phyloP scores from a whole-genome alignment of 2,329 filamentous ascomycete species.

The Aciculosporium take region DNA sequence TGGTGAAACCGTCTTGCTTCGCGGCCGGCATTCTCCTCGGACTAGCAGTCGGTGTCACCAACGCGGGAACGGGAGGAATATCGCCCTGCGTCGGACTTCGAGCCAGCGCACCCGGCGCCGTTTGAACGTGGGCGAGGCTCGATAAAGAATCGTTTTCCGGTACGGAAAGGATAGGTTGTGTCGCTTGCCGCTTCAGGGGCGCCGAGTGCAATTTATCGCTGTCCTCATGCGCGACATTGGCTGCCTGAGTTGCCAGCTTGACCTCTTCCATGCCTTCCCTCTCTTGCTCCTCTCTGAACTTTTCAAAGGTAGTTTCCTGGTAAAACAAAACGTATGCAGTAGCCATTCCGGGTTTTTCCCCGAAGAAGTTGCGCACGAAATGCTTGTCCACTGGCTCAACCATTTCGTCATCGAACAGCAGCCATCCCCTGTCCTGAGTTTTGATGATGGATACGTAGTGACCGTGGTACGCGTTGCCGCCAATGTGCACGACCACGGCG shows the following conservation, averaged over 20 bases:
- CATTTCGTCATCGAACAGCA: conserved; percentile 96
- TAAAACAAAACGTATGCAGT: conserved; percentile 97
- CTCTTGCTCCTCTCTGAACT: conserved; percentile 64
- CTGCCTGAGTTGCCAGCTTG: conserved; percentile 39
- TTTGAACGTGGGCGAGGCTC: conserved; percentile 50
- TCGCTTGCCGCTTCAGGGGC: conserved; percentile 35
- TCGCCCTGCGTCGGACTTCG: conserved; percentile 8
- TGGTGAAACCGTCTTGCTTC: conserved; percentile 26
- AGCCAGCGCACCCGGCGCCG: conserved; percentile 35
- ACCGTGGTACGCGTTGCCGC: conserved; percentile 89
- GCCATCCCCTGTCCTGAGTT: conserved; percentile 87
- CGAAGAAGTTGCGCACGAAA: conserved; percentile 94
- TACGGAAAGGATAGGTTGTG: conserved; percentile 31
- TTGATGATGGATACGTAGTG: conserved; percentile 98
- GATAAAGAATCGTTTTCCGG: conserved; percentile 39
- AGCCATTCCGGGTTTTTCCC: conserved; percentile 77
- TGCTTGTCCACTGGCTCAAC: conserved; percentile 95
- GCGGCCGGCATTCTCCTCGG: conserved; percentile 11
- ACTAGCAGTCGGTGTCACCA: background rate
- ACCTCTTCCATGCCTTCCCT: conserved; percentile 57
- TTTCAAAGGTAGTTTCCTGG: conserved; percentile 68
- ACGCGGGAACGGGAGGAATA: conserved; percentile 7
- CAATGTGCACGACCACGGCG: conserved; percentile 93
- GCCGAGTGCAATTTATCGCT: conserved; percentile 28
- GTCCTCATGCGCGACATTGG: conserved; percentile 37